Base-by-base conservation (phyloP, 75 land plant genomes). In the Sequoia sempervirens region DNA sequence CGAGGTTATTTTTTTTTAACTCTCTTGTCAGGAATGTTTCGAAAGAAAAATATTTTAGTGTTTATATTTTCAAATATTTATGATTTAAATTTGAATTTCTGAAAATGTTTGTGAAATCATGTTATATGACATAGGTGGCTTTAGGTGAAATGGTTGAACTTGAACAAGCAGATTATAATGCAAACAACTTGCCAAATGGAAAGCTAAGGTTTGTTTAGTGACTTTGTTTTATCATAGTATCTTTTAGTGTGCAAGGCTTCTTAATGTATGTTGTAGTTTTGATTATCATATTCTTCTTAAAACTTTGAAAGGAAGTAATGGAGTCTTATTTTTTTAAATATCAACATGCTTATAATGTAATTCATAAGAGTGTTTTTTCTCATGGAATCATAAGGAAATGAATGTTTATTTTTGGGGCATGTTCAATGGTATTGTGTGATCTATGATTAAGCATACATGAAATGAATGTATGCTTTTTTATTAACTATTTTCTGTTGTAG, bases 61-160 rank as follows among this genome's bases (percentile, higher is more conserved):
- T 80, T 79, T 64, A 83, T 11, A 45, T 78, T 45, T 41, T 43
- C 3, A 78, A 78, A 47, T 43, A 26, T 80, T 30, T 40, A 41
- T 87, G 18, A 20, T 40, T 18, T 34, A 47, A 41, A 26, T 84
- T 37, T 66, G 45, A 45, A 23, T 32, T 47, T 20, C 30, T 61
- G 50, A 18, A 23, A 41, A 45, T n/a, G 15, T 26, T 45, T 78
- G 45, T 78, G 50, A 78, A 78, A 43, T 78, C 15, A 12, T 78
- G 43, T n/a, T 11, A 43, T 78, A 53, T 81, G 8, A 34, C 26
- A 81, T 69, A 97, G 99, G 98, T 98, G 81, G 98, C 98, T 32
- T 84, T 98, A 64, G 99, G 98, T 58, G 95, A 98, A 56, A 96
- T 98, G 98, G 85, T 50, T 66, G 97, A 94, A 86, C 90, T 95